A percentile compares a stretch with the other conserved stretches of the same genome.
Evolutionary conservation across 495 filamentous ascomycete species (phyloP).

Genomic region (Hypoxylon trugodes): DNA sequence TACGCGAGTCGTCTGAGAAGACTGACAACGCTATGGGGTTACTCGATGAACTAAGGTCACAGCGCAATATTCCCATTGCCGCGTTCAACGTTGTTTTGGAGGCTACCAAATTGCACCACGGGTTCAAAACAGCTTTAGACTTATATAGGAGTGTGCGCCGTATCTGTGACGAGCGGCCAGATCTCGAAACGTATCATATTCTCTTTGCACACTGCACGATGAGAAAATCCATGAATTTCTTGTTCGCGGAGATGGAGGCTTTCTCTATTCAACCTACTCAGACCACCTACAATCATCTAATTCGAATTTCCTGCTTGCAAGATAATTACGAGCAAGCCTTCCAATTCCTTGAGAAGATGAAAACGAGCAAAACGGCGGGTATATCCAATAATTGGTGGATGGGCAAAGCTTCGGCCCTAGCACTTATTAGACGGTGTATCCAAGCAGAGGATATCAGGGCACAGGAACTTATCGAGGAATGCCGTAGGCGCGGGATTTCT

Average conservation of each 20-base stretch:
- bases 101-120: slow-evolving; percentile 49
- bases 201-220: slow-evolving; percentile 69
- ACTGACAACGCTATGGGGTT: slow-evolving; percentile 58
- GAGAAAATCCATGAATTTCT: slow-evolving; percentile 70
- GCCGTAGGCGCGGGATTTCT: slow-evolving; percentile 40
- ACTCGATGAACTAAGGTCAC: slow-evolving; percentile 60
- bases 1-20: slow-evolving; percentile 42
- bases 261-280: slow-evolving; percentile 66
- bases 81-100: slow-evolving; percentile 73
- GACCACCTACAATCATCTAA: slow-evolving; percentile 72
- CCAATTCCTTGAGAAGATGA: slow-evolving; percentile 65
- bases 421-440: slow-evolving; percentile 55
- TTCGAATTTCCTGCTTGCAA: slow-evolving; percentile 68
- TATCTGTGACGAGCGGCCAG: slow-evolving; percentile 65
- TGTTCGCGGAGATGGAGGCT: slow-evolving; percentile 77
- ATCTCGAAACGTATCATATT: slow-evolving; percentile 70
- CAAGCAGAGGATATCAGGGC: slow-evolving; percentile 53
- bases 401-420: slow-evolving; percentile 45
- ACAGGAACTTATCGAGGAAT: slow-evolving; percentile 51
- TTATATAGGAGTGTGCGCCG: slow-evolving; percentile 75
- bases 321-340: slow-evolving; percentile 66
- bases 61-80: slow-evolving; percentile 58
- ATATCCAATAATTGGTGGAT: slow-evolving; percentile 47
- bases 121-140: slow-evolving; percentile 65
- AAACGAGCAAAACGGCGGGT: slow-evolving; percentile 21